Evolutionary conservation across 345 rosid species (phyloP).

Genomic region (Angophora floribunda): DNA sequence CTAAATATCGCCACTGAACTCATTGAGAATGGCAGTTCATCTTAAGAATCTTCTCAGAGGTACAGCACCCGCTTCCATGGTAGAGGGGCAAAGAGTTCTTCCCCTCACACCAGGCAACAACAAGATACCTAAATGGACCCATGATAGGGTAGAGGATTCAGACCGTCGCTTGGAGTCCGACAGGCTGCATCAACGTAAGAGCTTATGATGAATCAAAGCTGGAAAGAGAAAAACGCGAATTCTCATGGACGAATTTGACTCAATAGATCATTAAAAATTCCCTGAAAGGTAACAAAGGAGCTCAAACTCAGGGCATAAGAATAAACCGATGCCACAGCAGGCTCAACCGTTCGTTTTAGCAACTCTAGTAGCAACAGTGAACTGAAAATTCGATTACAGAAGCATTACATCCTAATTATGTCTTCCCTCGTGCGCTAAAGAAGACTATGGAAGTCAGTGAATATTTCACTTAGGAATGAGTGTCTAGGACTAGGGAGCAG

Average conservation of each 20-base stretch:
- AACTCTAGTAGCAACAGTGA: not conserved
- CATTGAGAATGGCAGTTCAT: not conserved
- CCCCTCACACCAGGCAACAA: not conserved
- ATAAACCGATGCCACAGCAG: not conserved
- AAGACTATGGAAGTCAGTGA: not conserved
- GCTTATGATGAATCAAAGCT: not conserved
- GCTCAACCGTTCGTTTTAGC: not conserved
- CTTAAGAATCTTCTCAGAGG: not conserved
- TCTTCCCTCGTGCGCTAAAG: not conserved
- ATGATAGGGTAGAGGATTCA: not conserved
- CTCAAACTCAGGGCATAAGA: not conserved
- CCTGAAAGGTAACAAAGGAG: not conserved
- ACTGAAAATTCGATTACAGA: not conserved
- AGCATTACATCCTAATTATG: not conserved
- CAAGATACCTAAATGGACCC: not conserved
- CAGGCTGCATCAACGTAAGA: not conserved
- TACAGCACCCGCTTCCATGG: not conserved
- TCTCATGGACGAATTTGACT: not conserved
- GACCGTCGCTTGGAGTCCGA: not conserved
- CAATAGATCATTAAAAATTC: not conserved
- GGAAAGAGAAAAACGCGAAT: not conserved
- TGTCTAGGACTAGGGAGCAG: not conserved
- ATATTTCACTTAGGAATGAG: not conserved
- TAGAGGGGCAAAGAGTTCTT: not conserved
- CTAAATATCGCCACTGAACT: too few species aligned